These are phyloP conservation scores for Umbelopsis sp. DNA, from an alignment of 192 early-diverging fungal species.

Conservation along the genomic window DNA sequence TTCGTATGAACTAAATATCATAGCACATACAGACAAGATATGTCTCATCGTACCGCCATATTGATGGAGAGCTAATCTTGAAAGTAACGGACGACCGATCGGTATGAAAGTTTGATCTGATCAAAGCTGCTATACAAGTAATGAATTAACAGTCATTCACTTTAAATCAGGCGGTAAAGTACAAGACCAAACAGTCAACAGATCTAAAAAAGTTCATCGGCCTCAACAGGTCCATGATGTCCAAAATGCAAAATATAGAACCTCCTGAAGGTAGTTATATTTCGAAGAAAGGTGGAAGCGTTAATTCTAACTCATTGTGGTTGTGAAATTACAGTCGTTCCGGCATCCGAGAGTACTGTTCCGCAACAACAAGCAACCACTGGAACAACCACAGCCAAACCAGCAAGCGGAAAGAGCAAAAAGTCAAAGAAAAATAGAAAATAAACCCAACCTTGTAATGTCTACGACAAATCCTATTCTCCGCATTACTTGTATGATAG, in stretches of 20 bases:
- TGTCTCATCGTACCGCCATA: constrained; percentile 65
- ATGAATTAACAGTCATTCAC: neutral
- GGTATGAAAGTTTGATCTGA: constrained; percentile 42
- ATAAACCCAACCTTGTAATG: neutral
- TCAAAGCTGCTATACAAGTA: neutral
- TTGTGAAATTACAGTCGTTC: neutral
- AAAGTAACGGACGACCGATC: constrained; percentile 74
- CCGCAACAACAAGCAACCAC: neutral
- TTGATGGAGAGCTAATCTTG: constrained; percentile 67
- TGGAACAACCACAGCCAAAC: neutral
- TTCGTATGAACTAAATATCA: neutral
- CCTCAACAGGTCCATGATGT: constrained; percentile 66
- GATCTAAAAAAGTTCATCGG: constrained; percentile 76
- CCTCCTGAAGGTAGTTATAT: constrained; percentile 21
- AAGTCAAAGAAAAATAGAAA: constrained; percentile 15
- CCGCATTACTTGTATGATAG: neutral
- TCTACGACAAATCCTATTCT: neutral
- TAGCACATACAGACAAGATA: constrained; percentile 59
- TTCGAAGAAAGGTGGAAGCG: neutral
- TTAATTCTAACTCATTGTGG: neutral
- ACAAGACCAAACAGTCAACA: constrained; percentile 65
- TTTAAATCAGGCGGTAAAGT: constrained; percentile 57
- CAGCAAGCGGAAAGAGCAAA: neutral
- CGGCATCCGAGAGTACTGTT: neutral
- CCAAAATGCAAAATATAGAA: constrained; percentile 63